Evolutionary conservation across 1,284 basidiomycete species (phyloP), one percentile per base, ranked within the genome.

Genomic region (Entoloma clypeatum): DNA sequence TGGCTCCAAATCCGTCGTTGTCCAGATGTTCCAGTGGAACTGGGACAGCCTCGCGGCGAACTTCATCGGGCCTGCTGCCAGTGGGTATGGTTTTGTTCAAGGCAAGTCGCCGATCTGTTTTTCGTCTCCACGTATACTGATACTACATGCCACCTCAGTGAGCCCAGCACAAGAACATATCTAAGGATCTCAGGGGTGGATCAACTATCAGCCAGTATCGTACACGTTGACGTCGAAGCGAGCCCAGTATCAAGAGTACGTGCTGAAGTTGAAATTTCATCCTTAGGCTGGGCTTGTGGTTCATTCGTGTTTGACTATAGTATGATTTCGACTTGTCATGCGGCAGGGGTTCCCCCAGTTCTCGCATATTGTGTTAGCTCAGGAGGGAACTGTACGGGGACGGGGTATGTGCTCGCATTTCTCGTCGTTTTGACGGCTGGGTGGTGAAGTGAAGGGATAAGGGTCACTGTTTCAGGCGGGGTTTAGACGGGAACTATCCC

Each of bases 41-140:
- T 78, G 75, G 74, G 62, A 68, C 53, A 80, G 74, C 50, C 58
- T 84, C 37, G 80, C 80, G 1, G 55, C 71, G 1, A 65, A 65
- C 40, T 84, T 81, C 57, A 68, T 85, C 38, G 81, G 82, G 1
- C 79, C 81, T 5, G 73, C 76, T 17, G n/a, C n/a, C n/a, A n/a
- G n/a, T n/a, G 75, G 79, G 0, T 82, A 82, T 55, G 80, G 79
- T 4, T 82, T 72, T 50, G 77, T 84, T 14, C 81, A 83, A 76
- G 74, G 77, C 75, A 27, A 30, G 29, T 16, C 17, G 45, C 43
- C 24, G 31, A 21, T 25, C n/a, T n/a, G 26, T 17, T 18, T 31
- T 14, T 16, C 2, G 3, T 14, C 9, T 31, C 34, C 25, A 23
- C 13, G 26, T 16, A n/a, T 22, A 4, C 19, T 21, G 31, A 26